phyloP scores from a whole-genome alignment of 352 stramenopile genomes.

The Pythium insidiosum region DNA sequence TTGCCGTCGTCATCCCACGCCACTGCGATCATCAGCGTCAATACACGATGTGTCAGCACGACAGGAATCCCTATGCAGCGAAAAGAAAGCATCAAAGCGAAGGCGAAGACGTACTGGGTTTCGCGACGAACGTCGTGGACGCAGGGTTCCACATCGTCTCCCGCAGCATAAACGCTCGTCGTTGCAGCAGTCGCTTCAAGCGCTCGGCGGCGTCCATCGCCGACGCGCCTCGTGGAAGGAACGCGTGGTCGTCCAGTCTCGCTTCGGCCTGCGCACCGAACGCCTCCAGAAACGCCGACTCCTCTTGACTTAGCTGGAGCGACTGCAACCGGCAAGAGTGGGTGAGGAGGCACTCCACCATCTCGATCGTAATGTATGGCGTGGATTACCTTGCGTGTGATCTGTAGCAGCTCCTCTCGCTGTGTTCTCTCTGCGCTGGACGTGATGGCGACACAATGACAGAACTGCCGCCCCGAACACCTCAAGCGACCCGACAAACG shows the following conservation, averaged over 20 bases:
- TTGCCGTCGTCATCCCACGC: conserved; percentile 35
- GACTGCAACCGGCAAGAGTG: conserved; percentile 20
- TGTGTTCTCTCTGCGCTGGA: conserved; percentile 11
- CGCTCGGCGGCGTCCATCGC: conserved; percentile 8
- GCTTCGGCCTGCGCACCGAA: conserved; percentile 54
- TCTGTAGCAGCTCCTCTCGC: conserved; percentile 34
- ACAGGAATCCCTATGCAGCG: neutral
- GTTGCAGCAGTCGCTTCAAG: conserved; percentile 42
- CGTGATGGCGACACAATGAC: conserved; percentile 27
- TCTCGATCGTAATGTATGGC: neutral
- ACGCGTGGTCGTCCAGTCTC: conserved; percentile 2
- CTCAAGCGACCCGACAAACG: too few relatives aligned
- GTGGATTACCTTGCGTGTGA: conserved; percentile 40
- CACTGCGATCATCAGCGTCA: conserved; percentile 28
- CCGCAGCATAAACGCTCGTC: conserved; percentile 59
- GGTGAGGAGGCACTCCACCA: neutral
- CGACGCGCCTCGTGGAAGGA: too few relatives aligned
- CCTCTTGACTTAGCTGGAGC: conserved; percentile 42
- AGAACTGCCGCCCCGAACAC: conserved; percentile 38
- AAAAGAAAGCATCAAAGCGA: neutral
- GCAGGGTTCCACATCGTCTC: conserved; percentile 66
- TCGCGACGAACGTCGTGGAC: conserved; percentile 45
- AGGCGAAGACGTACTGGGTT: conserved; percentile 22
- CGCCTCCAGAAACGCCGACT: conserved; percentile 40
- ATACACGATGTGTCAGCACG: too few relatives aligned